phyloP scores from a whole-genome alignment of 176 grass and related monocot genomes.

The Neostapfia colusana region DNA sequence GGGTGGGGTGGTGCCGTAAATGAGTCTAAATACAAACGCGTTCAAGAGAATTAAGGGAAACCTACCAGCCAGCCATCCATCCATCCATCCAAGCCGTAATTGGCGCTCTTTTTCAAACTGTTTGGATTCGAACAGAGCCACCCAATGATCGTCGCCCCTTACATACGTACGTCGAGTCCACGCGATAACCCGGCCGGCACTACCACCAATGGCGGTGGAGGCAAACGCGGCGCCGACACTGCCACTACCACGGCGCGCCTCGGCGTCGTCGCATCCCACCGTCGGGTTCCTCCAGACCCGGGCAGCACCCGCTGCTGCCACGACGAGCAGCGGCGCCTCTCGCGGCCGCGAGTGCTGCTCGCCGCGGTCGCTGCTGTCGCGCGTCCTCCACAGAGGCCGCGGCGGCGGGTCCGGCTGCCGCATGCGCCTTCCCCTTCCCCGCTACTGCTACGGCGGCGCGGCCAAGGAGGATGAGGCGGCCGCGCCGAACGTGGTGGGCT shows the following conservation, averaged over 20 bases:
- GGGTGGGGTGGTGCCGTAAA: conserved; percentile 25
- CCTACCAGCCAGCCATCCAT: conserved; percentile 17
- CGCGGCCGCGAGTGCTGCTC: conserved; percentile 12
- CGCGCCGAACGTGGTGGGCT: neutral
- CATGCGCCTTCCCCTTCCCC: conserved; percentile 25
- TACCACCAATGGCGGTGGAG: conserved; percentile 24
- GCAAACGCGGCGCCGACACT: neutral
- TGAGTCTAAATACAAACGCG: neutral
- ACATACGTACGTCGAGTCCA: no score
- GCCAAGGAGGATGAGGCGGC: neutral
- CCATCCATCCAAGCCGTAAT: neutral
- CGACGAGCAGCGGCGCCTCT: neutral
- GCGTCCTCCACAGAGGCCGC: conserved; percentile 38
- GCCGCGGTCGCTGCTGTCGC: conserved; percentile 46
- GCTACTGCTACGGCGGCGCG: conserved; percentile 32
- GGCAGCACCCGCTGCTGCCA: neutral
- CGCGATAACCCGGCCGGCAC: no score
- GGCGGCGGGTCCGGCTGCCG: conserved; percentile 37
- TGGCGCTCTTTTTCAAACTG: neutral
- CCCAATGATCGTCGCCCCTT: no score
- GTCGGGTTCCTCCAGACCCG: conserved; percentile 30
- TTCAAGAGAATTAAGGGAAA: neutral
- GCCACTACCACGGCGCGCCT: neutral
- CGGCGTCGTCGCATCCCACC: conserved; percentile 34
- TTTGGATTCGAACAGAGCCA: conserved; percentile 8